Conservation (phyloP, 106 monocot genomes). For the Dioscorea dumetorum region DNA sequence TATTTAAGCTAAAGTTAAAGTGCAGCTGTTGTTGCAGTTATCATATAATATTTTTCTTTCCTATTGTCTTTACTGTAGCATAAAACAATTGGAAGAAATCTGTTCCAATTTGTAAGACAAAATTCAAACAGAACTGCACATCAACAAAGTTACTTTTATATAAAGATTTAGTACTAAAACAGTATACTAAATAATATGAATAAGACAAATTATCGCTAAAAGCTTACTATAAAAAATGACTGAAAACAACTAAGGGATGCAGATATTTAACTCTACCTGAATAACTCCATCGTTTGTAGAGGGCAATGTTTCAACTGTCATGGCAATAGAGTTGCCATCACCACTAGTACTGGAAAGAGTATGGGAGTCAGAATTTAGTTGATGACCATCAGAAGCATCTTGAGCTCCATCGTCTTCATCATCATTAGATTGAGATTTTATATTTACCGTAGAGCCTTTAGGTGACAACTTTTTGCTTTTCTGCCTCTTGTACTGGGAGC, state of each 20-base stretch:
- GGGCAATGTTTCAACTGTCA: slow-evolving; percentile 14
- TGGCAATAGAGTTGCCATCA: slow-evolving; percentile 4
- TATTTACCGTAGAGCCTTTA: slow-evolving; percentile 16
- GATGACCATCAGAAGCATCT: slow-evolving; percentile 10
- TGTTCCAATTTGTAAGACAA: not conserved
- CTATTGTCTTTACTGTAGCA: too few relatives aligned
- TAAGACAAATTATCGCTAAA: not conserved
- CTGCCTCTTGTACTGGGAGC: slow-evolving; percentile 15
- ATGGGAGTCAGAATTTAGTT: slow-evolving; percentile 6
- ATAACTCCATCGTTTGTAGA: slow-evolving; percentile 12
- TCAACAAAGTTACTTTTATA: not conserved
- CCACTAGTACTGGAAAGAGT: slow-evolving; percentile 11
- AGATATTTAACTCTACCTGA: slow-evolving; percentile 18
- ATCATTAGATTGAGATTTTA: slow-evolving; percentile 9
- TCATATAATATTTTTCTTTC: too few relatives aligned
- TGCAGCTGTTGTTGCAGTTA: too few relatives aligned
- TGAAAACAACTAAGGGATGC: not conserved
- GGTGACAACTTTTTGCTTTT: slow-evolving; percentile 32
- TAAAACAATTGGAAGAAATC: too few relatives aligned
- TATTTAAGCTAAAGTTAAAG: too few relatives aligned
- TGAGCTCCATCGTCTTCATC: slow-evolving; percentile 24
- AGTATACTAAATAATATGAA: not conserved
- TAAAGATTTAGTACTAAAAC: not conserved
- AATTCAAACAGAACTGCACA: not conserved
- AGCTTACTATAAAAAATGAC: not conserved